Conservation (phyloP, 345 rosid species). For the Trapa bicornis region DNA sequence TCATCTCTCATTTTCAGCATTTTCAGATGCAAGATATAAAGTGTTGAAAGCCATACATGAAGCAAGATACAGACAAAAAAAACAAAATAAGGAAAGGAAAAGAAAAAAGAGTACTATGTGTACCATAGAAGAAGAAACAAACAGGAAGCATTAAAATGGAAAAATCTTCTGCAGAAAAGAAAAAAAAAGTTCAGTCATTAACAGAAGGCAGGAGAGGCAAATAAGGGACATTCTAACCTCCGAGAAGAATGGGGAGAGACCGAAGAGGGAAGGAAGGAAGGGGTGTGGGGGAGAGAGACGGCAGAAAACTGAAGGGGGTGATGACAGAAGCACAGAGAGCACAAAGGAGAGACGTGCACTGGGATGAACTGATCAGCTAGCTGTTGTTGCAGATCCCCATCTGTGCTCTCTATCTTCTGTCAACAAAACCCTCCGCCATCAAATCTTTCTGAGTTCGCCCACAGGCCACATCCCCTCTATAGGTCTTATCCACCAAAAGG, state of each 20-base stretch:
- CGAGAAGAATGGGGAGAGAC: neutral
- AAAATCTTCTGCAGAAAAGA: neutral
- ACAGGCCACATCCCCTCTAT: too few relatives aligned
- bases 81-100: too few relatives aligned
- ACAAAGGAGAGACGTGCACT: constrained; percentile 7
- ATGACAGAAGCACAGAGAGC: constrained; percentile 11
- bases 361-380: neutral
- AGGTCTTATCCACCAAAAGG: too few relatives aligned
- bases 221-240: neutral
- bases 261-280: neutral
- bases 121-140: too few relatives aligned
- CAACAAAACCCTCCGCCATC: constrained; percentile 4
- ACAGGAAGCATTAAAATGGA: neutral
- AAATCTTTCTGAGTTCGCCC: neutral
- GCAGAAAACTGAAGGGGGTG: neutral
- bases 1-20: too few relatives aligned
- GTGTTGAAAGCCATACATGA: too few relatives aligned
- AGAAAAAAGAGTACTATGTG: too few relatives aligned
- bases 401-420: constrained; percentile 11
- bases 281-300: neutral
- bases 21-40: too few relatives aligned
- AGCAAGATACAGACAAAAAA: too few relatives aligned
- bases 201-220: neutral
- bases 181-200: neutral
- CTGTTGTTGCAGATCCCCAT: constrained; percentile 1